Evolutionary conservation across 805 yeast species (phyloP).

Genomic region (Candida taoyuanica): DNA sequence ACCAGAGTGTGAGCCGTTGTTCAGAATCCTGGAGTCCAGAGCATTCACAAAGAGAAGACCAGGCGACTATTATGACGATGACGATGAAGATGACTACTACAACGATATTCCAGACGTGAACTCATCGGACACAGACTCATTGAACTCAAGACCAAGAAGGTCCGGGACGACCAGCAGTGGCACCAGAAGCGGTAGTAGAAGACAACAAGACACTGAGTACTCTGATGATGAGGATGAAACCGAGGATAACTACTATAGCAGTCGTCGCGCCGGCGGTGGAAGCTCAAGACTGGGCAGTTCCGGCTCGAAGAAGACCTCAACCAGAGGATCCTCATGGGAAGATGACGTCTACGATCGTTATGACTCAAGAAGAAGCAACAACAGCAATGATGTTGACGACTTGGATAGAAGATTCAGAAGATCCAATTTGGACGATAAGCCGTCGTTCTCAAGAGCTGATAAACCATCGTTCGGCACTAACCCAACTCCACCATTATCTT

Average conservation of each 20-base stretch:
- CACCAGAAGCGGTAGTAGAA: no score
- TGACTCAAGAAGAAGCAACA: slow-evolving; percentile 24
- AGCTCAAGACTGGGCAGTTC: slow-evolving; percentile 3
- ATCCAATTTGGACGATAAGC: slow-evolving; percentile 34
- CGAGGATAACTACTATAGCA: slow-evolving; percentile 38
- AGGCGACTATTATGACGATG: slow-evolving; percentile 44
- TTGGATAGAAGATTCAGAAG: slow-evolving; percentile 36
- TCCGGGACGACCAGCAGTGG: slow-evolving; percentile 10
- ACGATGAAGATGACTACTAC: slow-evolving; percentile 66
- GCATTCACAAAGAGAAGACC: slow-evolving; percentile 61
- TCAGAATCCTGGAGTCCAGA: slow-evolving; percentile 80
- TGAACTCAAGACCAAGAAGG: slow-evolving; percentile 23
- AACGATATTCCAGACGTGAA: slow-evolving; percentile 50
- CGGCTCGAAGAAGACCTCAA: slow-evolving; percentile 8
- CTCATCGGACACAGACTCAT: slow-evolving; percentile 22
- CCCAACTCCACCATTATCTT: neutral
- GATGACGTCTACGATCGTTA: slow-evolving; percentile 75
- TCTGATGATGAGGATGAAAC: slow-evolving; percentile 25
- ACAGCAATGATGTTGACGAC: slow-evolving; percentile 32
- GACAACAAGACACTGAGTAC: slow-evolving; percentile 13
- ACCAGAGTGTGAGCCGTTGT: slow-evolving; percentile 80
- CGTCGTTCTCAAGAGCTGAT: slow-evolving; percentile 39
- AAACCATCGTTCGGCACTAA: slow-evolving; percentile 34
- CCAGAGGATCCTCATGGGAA: slow-evolving; percentile 63
- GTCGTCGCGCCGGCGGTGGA: slow-evolving; percentile 22